Percentiles rank a stretch among this genome's conserved stretches.
Evolutionary conservation across 371 early-diverging fungal genomes (phyloP).

Genomic region (Entomophthora muscae): DNA sequence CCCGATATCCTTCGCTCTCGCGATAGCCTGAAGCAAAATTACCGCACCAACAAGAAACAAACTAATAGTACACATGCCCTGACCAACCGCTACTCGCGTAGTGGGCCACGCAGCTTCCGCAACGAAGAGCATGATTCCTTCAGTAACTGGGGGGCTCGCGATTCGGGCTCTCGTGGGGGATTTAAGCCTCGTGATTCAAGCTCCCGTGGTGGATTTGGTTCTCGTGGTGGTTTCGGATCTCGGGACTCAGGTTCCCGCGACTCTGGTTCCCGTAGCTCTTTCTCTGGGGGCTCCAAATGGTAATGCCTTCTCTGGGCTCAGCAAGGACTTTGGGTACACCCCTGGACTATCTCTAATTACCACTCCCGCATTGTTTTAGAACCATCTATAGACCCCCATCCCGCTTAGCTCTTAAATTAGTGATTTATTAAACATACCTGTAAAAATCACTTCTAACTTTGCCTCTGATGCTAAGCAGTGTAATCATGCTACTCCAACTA

Average conservation of each 20-base stretch:
- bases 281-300: no score
- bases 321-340: no score
- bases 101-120: not conserved
- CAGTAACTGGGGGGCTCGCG: not conserved
- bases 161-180: not conserved
- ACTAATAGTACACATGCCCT: not conserved
- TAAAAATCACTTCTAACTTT: no score
- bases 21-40: not conserved
- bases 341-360: no score
- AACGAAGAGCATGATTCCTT: not conserved
- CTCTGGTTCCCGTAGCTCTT: no score
- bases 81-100: not conserved
- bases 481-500: no score
- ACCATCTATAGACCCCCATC: no score
- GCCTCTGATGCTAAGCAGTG: no score
- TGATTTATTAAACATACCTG: no score
- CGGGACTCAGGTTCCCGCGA: not conserved
- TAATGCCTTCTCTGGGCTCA: no score
- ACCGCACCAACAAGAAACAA: constrained; percentile 1
- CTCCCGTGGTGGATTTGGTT: not conserved
- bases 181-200: not conserved
- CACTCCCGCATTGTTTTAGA: no score
- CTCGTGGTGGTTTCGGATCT: not conserved
- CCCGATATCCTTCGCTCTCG: not conserved
- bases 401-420: no score